phyloP scores from a whole-genome alignment of 805 yeast species.

The Torulaspora franciscae region DNA sequence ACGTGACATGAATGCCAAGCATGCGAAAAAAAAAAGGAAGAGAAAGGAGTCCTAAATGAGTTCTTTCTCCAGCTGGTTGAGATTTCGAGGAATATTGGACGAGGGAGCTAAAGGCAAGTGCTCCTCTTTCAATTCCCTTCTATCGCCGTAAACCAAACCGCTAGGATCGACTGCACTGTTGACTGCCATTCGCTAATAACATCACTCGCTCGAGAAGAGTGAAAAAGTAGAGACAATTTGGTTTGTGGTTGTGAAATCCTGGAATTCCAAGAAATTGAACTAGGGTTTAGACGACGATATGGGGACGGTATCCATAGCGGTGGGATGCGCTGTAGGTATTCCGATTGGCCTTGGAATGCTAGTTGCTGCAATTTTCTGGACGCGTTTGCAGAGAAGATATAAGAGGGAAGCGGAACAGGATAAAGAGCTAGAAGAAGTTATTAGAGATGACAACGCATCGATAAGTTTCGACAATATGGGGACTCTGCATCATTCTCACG shows the following conservation, averaged over 20 bases:
- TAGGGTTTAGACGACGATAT: slow-evolving; percentile 7
- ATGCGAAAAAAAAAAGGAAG: background rate
- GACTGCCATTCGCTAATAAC: background rate
- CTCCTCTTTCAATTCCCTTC: background rate
- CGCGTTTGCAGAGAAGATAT: slow-evolving; percentile 37
- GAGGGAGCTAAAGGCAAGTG: background rate
- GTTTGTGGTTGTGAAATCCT: background rate
- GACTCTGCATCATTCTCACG: slow-evolving; percentile 18
- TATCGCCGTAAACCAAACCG: background rate
- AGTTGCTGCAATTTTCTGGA: slow-evolving; percentile 37
- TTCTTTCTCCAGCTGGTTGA: background rate
- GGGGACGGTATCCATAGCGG: slow-evolving; percentile 36
- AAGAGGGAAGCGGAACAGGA: slow-evolving; percentile 39
- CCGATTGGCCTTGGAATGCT: slow-evolving; percentile 41
- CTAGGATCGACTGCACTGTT: background rate
- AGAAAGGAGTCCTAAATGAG: background rate
- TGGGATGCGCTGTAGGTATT: slow-evolving; percentile 51
- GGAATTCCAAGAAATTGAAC: background rate
- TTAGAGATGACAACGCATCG: slow-evolving; percentile 37
- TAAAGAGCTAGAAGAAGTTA: slow-evolving; percentile 30
- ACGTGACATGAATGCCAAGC: background rate
- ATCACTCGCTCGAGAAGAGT: background rate
- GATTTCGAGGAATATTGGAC: background rate
- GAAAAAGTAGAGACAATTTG: background rate
- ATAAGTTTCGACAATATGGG: slow-evolving; percentile 32